Evolutionary conservation across 768 basidiomycete genomes (phyloP), one percentile per base, ranked within the genome.

Genomic region (Termitomyces heimii): DNA sequence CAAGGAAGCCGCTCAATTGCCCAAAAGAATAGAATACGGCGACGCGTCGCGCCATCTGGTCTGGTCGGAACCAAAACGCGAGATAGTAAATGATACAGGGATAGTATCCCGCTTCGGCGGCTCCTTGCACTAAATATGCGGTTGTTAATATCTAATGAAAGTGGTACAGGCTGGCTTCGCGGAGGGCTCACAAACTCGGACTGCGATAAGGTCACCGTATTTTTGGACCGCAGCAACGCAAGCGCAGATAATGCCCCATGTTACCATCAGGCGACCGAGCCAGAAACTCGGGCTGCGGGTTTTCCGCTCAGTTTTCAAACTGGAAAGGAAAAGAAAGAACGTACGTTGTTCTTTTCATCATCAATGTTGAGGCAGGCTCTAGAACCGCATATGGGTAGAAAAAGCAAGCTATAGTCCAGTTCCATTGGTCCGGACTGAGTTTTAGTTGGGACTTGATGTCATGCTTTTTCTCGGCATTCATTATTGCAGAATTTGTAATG

Each of bases 41-140:
- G 35, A 61, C 39, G 4, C 60, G 56, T 6, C 8, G 56, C 9
- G 56, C 40, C 43, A 61, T 44, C 7, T 61, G 53, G 43, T 61
- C 56, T 26, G 60, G 56, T 5, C 54, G 56, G 54, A 58, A 61
- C 60, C 60, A 61, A 54, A 61, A 61, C 10, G 60, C 60, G 24
- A 61, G 60, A 31, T 61, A 61, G 31, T 61, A 61, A 9, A 61
- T 61, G 14, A 61, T 32, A 40, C 56, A 55, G n/a, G 60, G 60
- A 48, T 57, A 61, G 44, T 61, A 61, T n/a, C 60, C 60, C 14
- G 60, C 60, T 54, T 61, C 60, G n/a, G 60, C 60, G 7, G 48
- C 56, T 57, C 60, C 60, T 2, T 58, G 49, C n/a, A 61, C 60
- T 61, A 20, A 28, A 40, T 9, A 51, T 45, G 16, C 22, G 24